These are phyloP conservation scores for Fusarium buxicola DNA, from an alignment of 2,329 filamentous ascomycete genomes.

Conservation along the genomic window DNA sequence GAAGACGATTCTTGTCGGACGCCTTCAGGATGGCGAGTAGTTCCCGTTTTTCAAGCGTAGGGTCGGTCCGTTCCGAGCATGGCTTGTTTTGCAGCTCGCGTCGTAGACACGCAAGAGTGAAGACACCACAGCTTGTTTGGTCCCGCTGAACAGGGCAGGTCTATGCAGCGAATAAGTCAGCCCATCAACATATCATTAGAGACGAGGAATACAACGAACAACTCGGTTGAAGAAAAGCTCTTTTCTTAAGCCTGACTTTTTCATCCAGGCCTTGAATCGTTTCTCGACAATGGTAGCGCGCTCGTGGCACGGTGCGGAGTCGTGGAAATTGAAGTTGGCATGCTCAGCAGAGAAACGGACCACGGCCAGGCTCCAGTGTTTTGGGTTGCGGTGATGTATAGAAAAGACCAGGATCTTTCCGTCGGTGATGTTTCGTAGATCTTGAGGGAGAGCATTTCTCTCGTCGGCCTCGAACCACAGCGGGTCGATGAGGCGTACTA, in stretches of 20 bases:
- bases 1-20: too few species aligned
- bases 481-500: neutral
- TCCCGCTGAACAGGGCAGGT: neutral
- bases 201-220: neutral
- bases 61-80: too few species aligned
- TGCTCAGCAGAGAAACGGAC: neutral
- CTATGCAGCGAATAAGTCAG: neutral
- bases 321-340: neutral
- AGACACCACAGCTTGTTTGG: too few species aligned
- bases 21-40: too few species aligned
- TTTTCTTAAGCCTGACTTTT: neutral
- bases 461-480: slow-evolving; percentile 12
- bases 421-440: neutral
- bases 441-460: neutral
- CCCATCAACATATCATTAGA: neutral
- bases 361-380: slow-evolving; percentile 5
- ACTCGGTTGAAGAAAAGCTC: neutral
- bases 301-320: neutral
- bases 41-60: too few species aligned
- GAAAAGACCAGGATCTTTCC: slow-evolving; percentile 3
- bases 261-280: slow-evolving; percentile 1
- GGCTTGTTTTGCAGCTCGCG: too few species aligned
- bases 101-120: too few species aligned
- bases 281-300: neutral
- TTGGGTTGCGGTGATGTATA: neutral